These are phyloP conservation scores for Populus hybrid DNA, from an alignment of 441 rosid species.

Conservation along the genomic window DNA sequence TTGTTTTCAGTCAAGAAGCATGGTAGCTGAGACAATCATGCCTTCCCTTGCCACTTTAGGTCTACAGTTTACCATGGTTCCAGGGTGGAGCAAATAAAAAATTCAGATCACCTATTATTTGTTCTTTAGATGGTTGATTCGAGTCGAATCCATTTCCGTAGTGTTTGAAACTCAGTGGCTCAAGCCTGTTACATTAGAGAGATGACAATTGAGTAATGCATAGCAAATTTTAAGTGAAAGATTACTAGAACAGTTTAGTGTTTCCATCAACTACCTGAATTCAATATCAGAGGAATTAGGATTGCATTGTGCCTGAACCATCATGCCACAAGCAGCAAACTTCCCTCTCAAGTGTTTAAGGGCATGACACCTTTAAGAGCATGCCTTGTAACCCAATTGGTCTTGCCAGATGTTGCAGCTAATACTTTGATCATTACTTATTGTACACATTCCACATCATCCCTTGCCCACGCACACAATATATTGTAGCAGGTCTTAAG, in stretches of 20 bases:
- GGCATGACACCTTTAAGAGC: conserved; percentile 53
- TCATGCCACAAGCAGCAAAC: conserved; percentile 32
- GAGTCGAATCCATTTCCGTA: conserved; percentile 23
- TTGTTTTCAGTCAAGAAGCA: conserved; percentile 72
- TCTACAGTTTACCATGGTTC: conserved; percentile 5
- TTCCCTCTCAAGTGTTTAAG: conserved; percentile 53
- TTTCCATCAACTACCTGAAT: conserved; percentile 42
- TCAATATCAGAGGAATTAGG: conserved; percentile 42
- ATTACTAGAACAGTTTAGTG: no score
- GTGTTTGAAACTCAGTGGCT: conserved; percentile 21
- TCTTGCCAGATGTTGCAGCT: conserved; percentile 30
- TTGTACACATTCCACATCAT: conserved; percentile 50
- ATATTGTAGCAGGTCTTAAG: conserved; percentile 5
- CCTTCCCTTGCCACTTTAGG: conserved; percentile 24
- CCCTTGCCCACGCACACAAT: conserved; percentile 46
- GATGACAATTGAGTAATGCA: background rate
- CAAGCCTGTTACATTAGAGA: conserved; percentile 40
- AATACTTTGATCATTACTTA: conserved; percentile 48
- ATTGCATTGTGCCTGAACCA: conserved; percentile 42
- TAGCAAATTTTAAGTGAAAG: background rate
- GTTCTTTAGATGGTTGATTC: conserved; percentile 38
- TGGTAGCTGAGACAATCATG: conserved; percentile 44
- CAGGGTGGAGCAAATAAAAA: conserved; percentile 48
- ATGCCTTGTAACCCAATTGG: conserved; percentile 49
- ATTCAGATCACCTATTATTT: conserved; percentile 43